Evolutionary conservation across 2,329 filamentous ascomycete species (phyloP).

Genomic region (Xylariaceae sp.): DNA sequence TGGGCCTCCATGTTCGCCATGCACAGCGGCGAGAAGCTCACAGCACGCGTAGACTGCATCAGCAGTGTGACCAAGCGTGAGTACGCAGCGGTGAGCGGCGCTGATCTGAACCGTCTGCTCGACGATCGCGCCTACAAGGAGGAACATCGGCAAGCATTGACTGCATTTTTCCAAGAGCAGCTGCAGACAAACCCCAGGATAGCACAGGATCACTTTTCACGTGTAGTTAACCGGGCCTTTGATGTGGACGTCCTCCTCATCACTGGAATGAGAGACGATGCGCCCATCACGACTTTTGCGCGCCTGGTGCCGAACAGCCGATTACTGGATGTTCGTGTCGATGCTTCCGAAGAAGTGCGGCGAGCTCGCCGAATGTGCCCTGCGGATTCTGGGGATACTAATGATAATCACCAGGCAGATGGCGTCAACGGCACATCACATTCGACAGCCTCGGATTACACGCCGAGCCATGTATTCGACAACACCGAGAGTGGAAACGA

Average conservation of each 20-base stretch:
- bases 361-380: conserved; percentile 33
- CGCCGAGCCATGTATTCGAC: conserved; percentile 44
- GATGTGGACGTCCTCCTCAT: conserved; percentile 53
- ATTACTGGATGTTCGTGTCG: conserved; percentile 50
- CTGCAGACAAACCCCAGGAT: conserved; percentile 40
- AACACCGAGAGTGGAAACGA: conserved; percentile 44
- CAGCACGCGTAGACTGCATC: conserved; percentile 46
- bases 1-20: conserved; percentile 43
- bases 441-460: conserved; percentile 27
- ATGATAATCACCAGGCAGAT: conserved; percentile 23
- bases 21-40: conserved; percentile 28
- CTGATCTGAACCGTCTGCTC: conserved; percentile 45
- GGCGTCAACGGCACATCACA: neutral
- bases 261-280: conserved; percentile 58
- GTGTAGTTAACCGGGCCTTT: conserved; percentile 37
- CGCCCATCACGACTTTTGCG: conserved; percentile 50
- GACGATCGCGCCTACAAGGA: conserved; percentile 57
- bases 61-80: conserved; percentile 53
- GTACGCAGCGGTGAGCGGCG: conserved; percentile 47
- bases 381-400: conserved; percentile 13
- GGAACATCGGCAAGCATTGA: conserved; percentile 49
- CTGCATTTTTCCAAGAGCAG: conserved; percentile 46
- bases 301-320: conserved; percentile 48
- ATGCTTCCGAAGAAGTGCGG: conserved; percentile 36
- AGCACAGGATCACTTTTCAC: conserved; percentile 47